Evolutionary conservation across 192 early-diverging fungal species (phyloP), one percentile per base, ranked within the genome.

Genomic region (Spizellomyces punctatus): DNA sequence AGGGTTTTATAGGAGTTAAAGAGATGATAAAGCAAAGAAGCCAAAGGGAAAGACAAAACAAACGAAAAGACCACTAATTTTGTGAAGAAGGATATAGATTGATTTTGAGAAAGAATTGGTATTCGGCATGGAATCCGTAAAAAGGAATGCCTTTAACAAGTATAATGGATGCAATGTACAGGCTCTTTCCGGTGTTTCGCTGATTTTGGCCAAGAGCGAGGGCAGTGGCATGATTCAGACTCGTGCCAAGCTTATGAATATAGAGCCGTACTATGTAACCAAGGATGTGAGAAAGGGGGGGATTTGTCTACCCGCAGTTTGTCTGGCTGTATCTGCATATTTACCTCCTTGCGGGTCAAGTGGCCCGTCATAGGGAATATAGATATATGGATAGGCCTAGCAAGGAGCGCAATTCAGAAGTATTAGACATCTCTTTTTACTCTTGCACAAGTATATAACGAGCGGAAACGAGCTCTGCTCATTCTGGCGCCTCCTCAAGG

Each of bases 141-240:
- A 95, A 95, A 2, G 92, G 90, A 0, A 93, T 76, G 0, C 93
- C 95, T 71, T 91, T 91, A 43, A 92, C 88, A 1, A 88, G 85
- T 10, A 81, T 69, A 49, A 95, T 88, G 2, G 89, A 92, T 0
- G 87, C 88, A 12, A 96, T 78, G 45, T 85, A 83, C 22, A 79
- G 78, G 10, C 67, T 66, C 47, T 50, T 71, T 42, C 22, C 22
- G 61, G 57, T 44, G 43, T 68, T 36, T 43, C 46, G 22, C 10
- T 45, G 16, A 44, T 9, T 12, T 58, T 49, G 22, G 9, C 69
- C 50, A 56, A 73, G 69, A 41, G 81, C 78, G 58, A 87, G 72
- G 48, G 80, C 78, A 48, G 87, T 66, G 1, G 92, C 93, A 47
- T 87, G 82, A 71, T 97, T 94, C 21, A 97, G 63, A 66, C 89